Evolutionary conservation across 129 eudicot genomes (phyloP), one percentile per base, ranked within the genome.

Genomic region (Logfia minima): DNA sequence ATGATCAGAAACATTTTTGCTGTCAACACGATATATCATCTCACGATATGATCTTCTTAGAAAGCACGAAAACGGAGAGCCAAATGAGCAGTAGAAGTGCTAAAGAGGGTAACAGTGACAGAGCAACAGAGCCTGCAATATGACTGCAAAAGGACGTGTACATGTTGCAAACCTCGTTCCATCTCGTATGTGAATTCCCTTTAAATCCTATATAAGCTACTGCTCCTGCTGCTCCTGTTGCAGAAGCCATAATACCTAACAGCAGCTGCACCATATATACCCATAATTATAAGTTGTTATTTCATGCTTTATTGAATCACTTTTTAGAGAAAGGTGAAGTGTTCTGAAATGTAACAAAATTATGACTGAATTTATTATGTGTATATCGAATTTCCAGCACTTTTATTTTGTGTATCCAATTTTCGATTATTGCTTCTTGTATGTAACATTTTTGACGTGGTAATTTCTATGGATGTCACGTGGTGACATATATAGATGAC

Each of bases 211-310:
- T 66, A 80, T 92, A 92, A 8, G 81, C 93, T 16, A 90, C 94
- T 14, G 37, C 94, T 3, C 89, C 93, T 64, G 89, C 86, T 75
- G 96, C 67, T 74, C 96, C 98, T 26, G 85, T 80, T 60, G 96
- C 98, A 7, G 98, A 56, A n/a, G 94, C 92, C 75, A 88, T 70
- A 24, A 92, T 88, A 16, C 94, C 94, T 70, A 92, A 63, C 76
- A 90, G 21, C 77, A 92, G 62, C 98, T 92, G 89, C 71, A 61
- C 22, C 55, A 48, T 58, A 58, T 19, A 21, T 19, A 58, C 63
- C 23, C 23, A 58, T 21, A 26, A n/a, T 52, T 14, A 52, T 51
- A 41, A 28, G 59, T 48, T 48, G 14, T 48, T 48, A 34, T 34
- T 65, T 19, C 0, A 41, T 41, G 2, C 9, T 41, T 9, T 41